Evolutionary conservation across 2,329 filamentous ascomycete genomes (phyloP).

Genomic region (Fusarium sp.): DNA sequence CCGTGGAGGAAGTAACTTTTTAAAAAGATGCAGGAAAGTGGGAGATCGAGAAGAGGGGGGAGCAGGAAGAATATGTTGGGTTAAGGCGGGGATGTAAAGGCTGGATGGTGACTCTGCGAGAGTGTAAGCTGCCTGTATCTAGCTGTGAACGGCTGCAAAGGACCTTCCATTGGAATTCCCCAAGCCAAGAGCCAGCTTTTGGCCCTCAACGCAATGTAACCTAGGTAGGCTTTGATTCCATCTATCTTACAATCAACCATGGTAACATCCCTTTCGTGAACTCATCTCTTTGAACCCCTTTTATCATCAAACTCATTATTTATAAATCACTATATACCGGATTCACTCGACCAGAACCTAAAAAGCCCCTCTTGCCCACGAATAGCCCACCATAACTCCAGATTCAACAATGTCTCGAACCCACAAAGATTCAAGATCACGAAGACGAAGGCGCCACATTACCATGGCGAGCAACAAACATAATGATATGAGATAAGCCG

Average conservation of each 20-base stretch:
- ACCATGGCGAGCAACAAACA: background rate
- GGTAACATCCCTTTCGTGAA: background rate
- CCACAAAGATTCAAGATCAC: fast-evolving
- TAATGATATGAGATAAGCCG: background rate
- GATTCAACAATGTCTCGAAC: background rate
- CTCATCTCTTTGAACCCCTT: background rate
- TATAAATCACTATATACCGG: background rate
- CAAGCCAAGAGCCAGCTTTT: background rate
- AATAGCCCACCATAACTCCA: background rate
- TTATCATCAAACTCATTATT: background rate
- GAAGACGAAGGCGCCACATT: background rate
- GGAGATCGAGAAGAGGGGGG: background rate
- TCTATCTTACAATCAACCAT: background rate
- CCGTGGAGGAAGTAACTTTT: background rate
- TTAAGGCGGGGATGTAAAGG: background rate
- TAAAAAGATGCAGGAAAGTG: background rate
- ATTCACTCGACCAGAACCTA: background rate
- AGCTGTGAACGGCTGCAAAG: background rate
- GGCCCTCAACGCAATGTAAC: background rate
- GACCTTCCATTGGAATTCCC: background rate
- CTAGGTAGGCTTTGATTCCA: background rate
- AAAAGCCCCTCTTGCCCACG: background rate
- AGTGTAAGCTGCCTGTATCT: background rate
- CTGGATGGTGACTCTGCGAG: background rate
- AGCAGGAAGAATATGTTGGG: background rate